These are phyloP conservation scores for Alternaria sp. DNA, from an alignment of 2,329 filamentous ascomycete genomes.

Conservation along the genomic window DNA sequence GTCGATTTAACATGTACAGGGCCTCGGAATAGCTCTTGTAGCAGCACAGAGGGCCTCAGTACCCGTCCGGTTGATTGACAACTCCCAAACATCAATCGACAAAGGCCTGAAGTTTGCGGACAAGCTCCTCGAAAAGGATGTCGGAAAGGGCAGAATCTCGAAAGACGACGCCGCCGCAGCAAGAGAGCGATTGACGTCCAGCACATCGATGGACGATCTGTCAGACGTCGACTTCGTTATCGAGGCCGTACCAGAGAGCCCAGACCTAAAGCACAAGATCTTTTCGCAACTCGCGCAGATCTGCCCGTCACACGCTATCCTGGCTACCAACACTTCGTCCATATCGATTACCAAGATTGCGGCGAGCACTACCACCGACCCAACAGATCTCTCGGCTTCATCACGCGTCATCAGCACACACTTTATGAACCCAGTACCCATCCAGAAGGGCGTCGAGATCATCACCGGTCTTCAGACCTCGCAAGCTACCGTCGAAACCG, in stretches of 20 bases:
- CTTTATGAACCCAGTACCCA: conserved; percentile 98
- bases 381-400: conserved; percentile 78
- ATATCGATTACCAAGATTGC: conserved; percentile 98
- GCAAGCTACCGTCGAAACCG: conserved; percentile 77
- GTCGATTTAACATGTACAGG: conserved; percentile 61
- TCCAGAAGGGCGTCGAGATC: conserved; percentile 98
- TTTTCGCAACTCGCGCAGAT: conserved; percentile 83
- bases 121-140: conserved; percentile 91
- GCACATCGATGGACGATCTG: conserved; percentile 77
- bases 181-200: conserved; percentile 71
- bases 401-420: conserved; percentile 94
- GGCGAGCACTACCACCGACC: conserved; percentile 78
- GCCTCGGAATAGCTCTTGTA: conserved; percentile 92
- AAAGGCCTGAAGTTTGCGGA: conserved; percentile 93
- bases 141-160: conserved; percentile 84
- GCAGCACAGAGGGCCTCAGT: conserved; percentile 84
- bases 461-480: conserved; percentile 94
- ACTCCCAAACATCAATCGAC: conserved; percentile 80
- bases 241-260: conserved; percentile 94
- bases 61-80: conserved; percentile 85
- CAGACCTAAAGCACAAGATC: conserved; percentile 83
- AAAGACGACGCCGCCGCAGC: conserved; percentile 79
- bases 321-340: conserved; percentile 98
- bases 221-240: conserved; percentile 94
- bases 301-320: conserved; percentile 82